A percentile compares a stretch with the other conserved stretches of the same genome.
These are phyloP conservation scores for Phaeosphaeriaceae sp. DNA, from an alignment of 2,329 filamentous ascomycete species.

Conservation along the genomic window DNA sequence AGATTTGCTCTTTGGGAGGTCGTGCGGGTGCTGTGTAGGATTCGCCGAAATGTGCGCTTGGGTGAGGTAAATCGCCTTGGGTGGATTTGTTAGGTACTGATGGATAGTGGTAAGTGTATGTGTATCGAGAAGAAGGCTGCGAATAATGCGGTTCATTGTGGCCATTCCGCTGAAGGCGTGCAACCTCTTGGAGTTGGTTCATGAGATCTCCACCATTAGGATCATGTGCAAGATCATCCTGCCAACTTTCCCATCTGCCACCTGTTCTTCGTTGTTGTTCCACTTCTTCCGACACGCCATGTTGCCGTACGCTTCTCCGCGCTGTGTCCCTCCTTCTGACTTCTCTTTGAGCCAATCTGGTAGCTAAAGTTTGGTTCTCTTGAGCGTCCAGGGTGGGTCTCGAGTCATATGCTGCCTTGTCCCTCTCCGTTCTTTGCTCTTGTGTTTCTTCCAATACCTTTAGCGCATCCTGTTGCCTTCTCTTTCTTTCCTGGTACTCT, in stretches of 20 bases:
- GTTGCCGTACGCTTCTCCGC: slow-evolving; percentile 60
- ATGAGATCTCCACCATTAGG: slow-evolving; percentile 57
- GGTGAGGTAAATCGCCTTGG: slow-evolving; percentile 42
- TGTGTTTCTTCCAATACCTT: slow-evolving; percentile 34
- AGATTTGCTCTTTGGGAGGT: slow-evolving; percentile 42
- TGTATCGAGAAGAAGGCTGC: slow-evolving; percentile 34
- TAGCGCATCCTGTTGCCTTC: slow-evolving; percentile 32
- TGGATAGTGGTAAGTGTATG: slow-evolving; percentile 53
- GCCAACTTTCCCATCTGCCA: slow-evolving; percentile 62
- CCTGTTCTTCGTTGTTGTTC: slow-evolving; percentile 62
- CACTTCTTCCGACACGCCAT: slow-evolving; percentile 63
- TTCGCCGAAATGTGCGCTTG: slow-evolving; percentile 10
- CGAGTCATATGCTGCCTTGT: slow-evolving; percentile 32
- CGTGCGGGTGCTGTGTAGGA: slow-evolving; percentile 46
- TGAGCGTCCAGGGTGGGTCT: slow-evolving; percentile 41
- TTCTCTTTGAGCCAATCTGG: slow-evolving; percentile 44
- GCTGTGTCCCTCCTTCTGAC: slow-evolving; percentile 42
- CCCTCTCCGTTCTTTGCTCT: slow-evolving; percentile 21
- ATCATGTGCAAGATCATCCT: slow-evolving; percentile 45
- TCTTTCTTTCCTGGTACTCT: slow-evolving; percentile 46
- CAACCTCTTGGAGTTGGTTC: slow-evolving; percentile 59
- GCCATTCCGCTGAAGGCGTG: slow-evolving; percentile 43
- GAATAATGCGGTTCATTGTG: slow-evolving; percentile 13
- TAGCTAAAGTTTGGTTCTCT: slow-evolving; percentile 41
- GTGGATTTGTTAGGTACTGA: slow-evolving; percentile 50